Evolutionary conservation across 2,329 filamentous ascomycete species (phyloP).

Genomic region (Aspergillus sp.): DNA sequence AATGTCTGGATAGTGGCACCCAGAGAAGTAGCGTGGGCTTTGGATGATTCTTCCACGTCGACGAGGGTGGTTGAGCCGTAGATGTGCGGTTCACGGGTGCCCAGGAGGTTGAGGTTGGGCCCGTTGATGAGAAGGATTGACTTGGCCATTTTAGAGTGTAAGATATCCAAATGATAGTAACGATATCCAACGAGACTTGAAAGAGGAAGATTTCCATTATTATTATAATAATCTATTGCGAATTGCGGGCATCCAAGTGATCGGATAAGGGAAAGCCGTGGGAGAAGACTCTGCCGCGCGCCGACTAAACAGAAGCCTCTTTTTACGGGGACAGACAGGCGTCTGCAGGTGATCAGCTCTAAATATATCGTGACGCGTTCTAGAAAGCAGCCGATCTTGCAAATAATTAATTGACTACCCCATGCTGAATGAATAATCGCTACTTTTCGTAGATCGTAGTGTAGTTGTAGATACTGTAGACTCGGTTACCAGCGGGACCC

Average conservation of each 20-base stretch:
- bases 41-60: slow-evolving; percentile 56
- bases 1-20: slow-evolving; percentile 58
- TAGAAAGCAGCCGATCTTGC: background rate
- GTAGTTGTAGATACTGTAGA: background rate
- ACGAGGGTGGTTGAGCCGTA: slow-evolving; percentile 70
- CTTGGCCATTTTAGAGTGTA: slow-evolving; percentile 30
- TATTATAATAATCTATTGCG: background rate
- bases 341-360: background rate
- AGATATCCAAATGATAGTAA: background rate
- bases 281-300: slow-evolving; percentile 8
- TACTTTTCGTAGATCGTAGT: background rate
- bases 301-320: too few species aligned
- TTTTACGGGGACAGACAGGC: too few species aligned
- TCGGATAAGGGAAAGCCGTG: slow-evolving; percentile 6
- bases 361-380: background rate
- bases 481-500: slow-evolving; percentile 9
- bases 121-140: slow-evolving; percentile 73
- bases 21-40: slow-evolving; percentile 51
- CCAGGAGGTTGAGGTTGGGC: slow-evolving; percentile 80
- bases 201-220: background rate
- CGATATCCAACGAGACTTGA: background rate
- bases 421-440: background rate
- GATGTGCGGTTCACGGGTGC: slow-evolving; percentile 69
- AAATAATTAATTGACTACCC: too few species aligned
- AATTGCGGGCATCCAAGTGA: background rate